Evolutionary conservation across 148 eudicot genomes (phyloP).

Genomic region (Nepenthes mirabilis): DNA sequence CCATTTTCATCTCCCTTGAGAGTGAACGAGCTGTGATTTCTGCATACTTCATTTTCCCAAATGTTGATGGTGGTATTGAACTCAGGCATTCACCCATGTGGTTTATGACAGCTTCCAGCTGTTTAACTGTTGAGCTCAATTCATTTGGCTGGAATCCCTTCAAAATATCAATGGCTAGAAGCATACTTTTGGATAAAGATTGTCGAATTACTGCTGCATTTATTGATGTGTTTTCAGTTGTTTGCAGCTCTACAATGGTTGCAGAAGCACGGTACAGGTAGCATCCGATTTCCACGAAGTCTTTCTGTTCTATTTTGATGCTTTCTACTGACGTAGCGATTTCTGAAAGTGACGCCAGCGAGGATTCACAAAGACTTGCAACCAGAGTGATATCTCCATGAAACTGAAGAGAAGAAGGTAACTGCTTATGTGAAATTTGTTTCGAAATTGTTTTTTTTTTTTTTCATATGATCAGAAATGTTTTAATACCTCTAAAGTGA

Average conservation of each 20-base stretch:
- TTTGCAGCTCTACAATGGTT: constrained; percentile 43
- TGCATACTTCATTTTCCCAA: constrained; percentile 25
- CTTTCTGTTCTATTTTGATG: constrained; percentile 24
- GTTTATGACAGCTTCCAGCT: constrained; percentile 44
- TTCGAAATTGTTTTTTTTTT: not conserved
- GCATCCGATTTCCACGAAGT: constrained; percentile 41
- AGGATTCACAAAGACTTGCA: constrained; percentile 18
- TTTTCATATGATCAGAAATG: not conserved
- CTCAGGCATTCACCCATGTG: constrained; percentile 49
- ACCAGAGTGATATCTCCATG: constrained; percentile 15
- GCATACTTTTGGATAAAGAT: constrained; percentile 30
- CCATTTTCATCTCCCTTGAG: constrained; percentile 49
- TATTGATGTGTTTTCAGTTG: constrained; percentile 17
- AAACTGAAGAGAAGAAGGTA: constrained; percentile 16
- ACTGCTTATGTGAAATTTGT: not conserved
- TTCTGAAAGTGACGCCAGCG: constrained; percentile 41
- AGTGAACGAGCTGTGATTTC: constrained; percentile 36
- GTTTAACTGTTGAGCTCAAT: constrained; percentile 20
- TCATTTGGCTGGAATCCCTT: constrained; percentile 12
- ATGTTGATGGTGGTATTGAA: constrained; percentile 31
- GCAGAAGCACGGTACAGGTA: constrained; percentile 44
- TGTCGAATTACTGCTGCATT: constrained; percentile 20
- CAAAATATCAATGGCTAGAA: constrained; percentile 28
- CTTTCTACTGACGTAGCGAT: constrained; percentile 19
- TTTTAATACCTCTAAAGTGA: not conserved